Evolutionary conservation across 257 asterid genomes (phyloP), one percentile per base, ranked within the genome.

Genomic region (Ajuga chamaepitys): DNA sequence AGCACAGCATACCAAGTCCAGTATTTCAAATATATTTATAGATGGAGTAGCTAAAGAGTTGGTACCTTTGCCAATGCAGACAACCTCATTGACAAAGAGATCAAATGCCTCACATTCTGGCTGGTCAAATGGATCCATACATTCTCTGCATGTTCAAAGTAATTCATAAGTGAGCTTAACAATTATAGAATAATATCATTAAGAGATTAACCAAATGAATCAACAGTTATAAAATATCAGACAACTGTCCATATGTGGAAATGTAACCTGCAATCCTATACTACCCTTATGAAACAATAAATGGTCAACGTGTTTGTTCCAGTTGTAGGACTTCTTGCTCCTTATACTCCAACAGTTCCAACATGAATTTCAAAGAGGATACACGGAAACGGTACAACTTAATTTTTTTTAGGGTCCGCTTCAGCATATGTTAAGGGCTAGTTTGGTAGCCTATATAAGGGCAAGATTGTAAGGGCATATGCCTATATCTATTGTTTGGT

Each of bases 21-120:
- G 12, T 46, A 21, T 3, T 48, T 4, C 38, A 62, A 20, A 61
- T 16, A 28, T 17, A 30, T 30, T 30, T 30, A 5, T 5, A 1
- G 37, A 30, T 30, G 24, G 55, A 58, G 17, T 9, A n/a, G 32
- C 9, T 10, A 24, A 66, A 3, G 64, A 46, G 21, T 26, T 17
- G 21, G 71, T 80, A 92, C 98, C 91, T 82, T 76, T 82, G 64
- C 97, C 98, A 48, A 86, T 71, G 73, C 96, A 92, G 25, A 84
- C 77, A 80, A 70, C 77, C 85, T 82, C 93, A 55, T 89, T 89
- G 59, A 92, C 95, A 71, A 92, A 92, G 62, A 92, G 51, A 73
- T 89, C 96, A 58, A 74, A 71, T 38, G 97, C 98, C 77, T 92
- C 97, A 66, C 94, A 85, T 81, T 92, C 98, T 32, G 98, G 98